Evolutionary conservation across 495 filamentous ascomycete genomes (phyloP).

Genomic region (Cryomyces minteri): DNA sequence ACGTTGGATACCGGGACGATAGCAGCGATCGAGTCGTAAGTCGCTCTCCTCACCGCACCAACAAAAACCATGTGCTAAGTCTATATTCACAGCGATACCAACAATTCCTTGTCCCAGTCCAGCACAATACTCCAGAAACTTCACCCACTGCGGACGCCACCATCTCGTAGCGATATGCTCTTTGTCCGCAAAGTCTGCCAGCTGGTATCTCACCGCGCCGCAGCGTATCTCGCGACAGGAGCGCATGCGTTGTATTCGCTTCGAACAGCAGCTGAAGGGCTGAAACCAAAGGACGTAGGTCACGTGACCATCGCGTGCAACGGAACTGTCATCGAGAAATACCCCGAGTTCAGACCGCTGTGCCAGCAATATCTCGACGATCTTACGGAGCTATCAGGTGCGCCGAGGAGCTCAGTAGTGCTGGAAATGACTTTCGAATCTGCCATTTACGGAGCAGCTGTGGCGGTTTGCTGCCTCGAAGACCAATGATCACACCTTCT

Average conservation of each 20-base stretch:
- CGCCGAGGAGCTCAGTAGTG: conserved; percentile 21
- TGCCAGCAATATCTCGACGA: conserved; percentile 33
- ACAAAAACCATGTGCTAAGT: not conserved
- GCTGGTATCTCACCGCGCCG: conserved; percentile 39
- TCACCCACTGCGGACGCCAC: conserved; percentile 28
- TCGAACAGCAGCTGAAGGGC: conserved; percentile 29
- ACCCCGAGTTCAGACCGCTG: conserved; percentile 31
- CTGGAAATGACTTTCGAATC: conserved; percentile 40
- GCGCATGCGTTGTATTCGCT: conserved; percentile 47
- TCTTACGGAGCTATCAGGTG: conserved; percentile 18
- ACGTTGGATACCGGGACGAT: conserved; percentile 41
- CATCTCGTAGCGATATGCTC: conserved; percentile 30
- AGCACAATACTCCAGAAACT: conserved; percentile 29
- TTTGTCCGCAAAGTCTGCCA: conserved; percentile 34
- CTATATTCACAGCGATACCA: conserved; percentile 25
- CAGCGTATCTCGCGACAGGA: conserved; percentile 42
- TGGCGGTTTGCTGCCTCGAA: conserved; percentile 32
- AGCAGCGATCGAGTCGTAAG: conserved; percentile 40
- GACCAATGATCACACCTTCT: not conserved
- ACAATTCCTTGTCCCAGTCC: conserved; percentile 25
- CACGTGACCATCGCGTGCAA: conserved; percentile 37
- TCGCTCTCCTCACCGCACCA: conserved; percentile 11
- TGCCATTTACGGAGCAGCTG: conserved; percentile 42
- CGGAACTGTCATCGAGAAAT: conserved; percentile 46
- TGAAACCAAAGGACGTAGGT: conserved; percentile 9